A percentile compares a stretch with the other conserved stretches of the same genome.
phyloP scores from a whole-genome alignment of 2,329 filamentous ascomycete species.

The Didymella arachidicola region DNA sequence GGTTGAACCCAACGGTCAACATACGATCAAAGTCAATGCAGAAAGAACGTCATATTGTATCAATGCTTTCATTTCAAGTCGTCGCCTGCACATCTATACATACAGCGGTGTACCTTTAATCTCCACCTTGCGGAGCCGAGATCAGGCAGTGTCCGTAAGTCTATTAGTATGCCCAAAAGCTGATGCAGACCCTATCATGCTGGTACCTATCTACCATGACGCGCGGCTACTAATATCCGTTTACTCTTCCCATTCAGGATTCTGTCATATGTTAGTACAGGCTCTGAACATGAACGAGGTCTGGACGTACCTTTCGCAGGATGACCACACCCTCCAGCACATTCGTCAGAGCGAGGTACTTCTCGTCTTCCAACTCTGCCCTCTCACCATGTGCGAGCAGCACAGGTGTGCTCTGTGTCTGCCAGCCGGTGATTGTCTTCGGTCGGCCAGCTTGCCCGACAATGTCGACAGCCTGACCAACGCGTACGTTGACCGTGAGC shows the following conservation, averaged over 20 bases:
- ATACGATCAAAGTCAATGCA: not conserved
- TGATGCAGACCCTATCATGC: constrained; percentile 26
- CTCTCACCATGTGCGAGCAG: constrained; percentile 93
- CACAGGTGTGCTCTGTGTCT: constrained; percentile 98
- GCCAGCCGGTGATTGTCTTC: constrained; percentile 99
- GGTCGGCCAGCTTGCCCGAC: constrained; percentile 96
- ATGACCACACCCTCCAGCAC: constrained; percentile 95
- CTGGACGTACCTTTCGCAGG: constrained; percentile 81
- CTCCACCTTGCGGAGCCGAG: constrained; percentile 7
- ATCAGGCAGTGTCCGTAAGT: constrained; percentile 31
- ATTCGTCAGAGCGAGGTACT: constrained; percentile 91
- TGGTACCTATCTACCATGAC: constrained; percentile 12
- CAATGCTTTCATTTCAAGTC: constrained; percentile 38
- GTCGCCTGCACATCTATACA: constrained; percentile 39
- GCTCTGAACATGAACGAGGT: not conserved
- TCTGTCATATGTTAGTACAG: constrained; percentile 42
- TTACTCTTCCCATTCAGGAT: constrained; percentile 57
- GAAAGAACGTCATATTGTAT: constrained; percentile 9
- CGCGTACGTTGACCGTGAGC: constrained; percentile 92
- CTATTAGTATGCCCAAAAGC: constrained; percentile 40
- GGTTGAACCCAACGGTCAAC: not conserved
- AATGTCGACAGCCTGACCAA: constrained; percentile 97
- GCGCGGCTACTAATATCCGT: not conserved
- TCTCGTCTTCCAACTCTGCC: constrained; percentile 95
- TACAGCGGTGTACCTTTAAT: constrained; percentile 34